A percentile compares a stretch with the other conserved stretches of the same genome.
These are phyloP conservation scores for Solanum gandarillasii DNA, from an alignment of 257 asterid genomes.

Conservation along the genomic window DNA sequence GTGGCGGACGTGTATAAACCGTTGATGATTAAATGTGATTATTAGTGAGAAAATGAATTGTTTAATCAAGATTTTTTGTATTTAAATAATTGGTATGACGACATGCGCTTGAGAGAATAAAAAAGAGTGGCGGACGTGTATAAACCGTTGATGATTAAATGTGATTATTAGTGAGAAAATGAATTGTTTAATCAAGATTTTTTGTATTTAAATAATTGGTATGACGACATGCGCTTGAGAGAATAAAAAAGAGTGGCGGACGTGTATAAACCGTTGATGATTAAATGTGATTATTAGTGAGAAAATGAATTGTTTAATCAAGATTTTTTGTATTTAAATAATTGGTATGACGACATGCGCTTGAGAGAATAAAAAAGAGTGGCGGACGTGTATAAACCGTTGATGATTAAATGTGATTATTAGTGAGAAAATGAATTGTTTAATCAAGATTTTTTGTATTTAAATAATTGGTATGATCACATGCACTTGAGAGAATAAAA, in stretches of 20 bases:
- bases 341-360: background rate
- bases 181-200: too few relatives aligned
- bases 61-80: too few relatives aligned
- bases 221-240: conserved; percentile 10
- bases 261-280: background rate
- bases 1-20: too few relatives aligned
- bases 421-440: background rate
- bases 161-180: too few relatives aligned
- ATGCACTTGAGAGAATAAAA: conserved; percentile 2
- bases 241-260: background rate
- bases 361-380: background rate
- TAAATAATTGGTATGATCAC: background rate
- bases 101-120: too few relatives aligned
- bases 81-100: too few relatives aligned
- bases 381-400: conserved; percentile 3
- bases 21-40: too few relatives aligned
- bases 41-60: too few relatives aligned
- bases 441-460: background rate
- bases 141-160: too few relatives aligned
- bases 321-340: background rate
- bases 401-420: background rate
- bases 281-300: background rate
- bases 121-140: too few relatives aligned
- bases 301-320: background rate
- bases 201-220: too few relatives aligned